A percentile compares a stretch with the other conserved stretches of the same genome.
These are phyloP conservation scores for Hordeum pubiflorum DNA, from an alignment of 202 grass and related monocot species.

Conservation along the genomic window DNA sequence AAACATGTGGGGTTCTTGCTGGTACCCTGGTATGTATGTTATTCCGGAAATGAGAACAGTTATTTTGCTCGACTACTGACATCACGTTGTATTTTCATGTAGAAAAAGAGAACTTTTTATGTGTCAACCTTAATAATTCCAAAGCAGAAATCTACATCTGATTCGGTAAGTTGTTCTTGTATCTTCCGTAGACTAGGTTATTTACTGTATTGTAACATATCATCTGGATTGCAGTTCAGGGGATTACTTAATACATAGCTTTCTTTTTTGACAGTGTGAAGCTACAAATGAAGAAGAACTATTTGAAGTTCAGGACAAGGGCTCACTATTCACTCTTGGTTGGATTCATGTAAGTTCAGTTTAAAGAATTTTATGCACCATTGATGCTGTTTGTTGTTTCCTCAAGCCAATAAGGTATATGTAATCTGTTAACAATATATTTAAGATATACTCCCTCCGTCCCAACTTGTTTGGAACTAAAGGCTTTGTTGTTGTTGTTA, in stretches of 20 bases:
- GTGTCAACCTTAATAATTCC: constrained; percentile 94
- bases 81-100: constrained; percentile 39
- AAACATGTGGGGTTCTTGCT: constrained; percentile 97
- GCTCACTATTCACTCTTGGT: constrained; percentile 93
- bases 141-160: constrained; percentile 90
- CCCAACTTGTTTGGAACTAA: no score
- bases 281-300: constrained; percentile 99
- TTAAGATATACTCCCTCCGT: neutral
- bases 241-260: neutral
- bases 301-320: constrained; percentile 92
- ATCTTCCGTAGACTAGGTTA: neutral
- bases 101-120: constrained; percentile 95
- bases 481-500: no score
- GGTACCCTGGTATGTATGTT: constrained; percentile 74
- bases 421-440: neutral
- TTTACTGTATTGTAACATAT: neutral
- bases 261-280: constrained; percentile 60
- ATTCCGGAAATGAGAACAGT: neutral
- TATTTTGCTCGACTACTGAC: constrained; percentile 32
- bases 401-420: constrained; percentile 24
- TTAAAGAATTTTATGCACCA: constrained; percentile 13
- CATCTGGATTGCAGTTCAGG: constrained; percentile 10
- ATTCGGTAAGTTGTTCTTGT: constrained; percentile 63
- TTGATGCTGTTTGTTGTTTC: constrained; percentile 4
- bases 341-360: constrained; percentile 98